These are phyloP conservation scores for Arthrobotrys pseudoclavata DNA, from an alignment of 2,329 filamentous ascomycete species.

Conservation along the genomic window DNA sequence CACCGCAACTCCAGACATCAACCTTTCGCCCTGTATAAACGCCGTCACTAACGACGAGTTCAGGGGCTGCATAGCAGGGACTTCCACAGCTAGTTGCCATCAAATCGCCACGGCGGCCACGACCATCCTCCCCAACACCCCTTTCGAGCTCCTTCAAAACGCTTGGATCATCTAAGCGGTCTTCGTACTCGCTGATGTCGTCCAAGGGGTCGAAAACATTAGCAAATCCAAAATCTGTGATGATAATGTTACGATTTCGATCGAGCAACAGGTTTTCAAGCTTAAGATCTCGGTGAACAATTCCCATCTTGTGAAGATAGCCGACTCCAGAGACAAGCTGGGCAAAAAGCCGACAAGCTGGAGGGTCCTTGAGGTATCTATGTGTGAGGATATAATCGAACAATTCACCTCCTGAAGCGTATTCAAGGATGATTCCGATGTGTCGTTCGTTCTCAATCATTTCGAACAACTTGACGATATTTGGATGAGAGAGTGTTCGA, in stretches of 20 bases:
- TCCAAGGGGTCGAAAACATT: constrained; percentile 95
- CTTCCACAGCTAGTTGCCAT: constrained; percentile 99
- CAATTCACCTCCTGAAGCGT: constrained; percentile 95
- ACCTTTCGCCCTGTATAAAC: constrained; percentile 97
- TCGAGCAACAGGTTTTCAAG: constrained; percentile 95
- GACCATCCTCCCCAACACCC: constrained; percentile 72
- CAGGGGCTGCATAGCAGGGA: constrained; percentile 96
- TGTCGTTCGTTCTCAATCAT: constrained; percentile 98
- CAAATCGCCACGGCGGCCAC: constrained; percentile 83
- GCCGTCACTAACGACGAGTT: constrained; percentile 96
- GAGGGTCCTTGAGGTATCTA: constrained; percentile 92
- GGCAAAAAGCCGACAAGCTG: constrained; percentile 90
- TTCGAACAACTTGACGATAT: constrained; percentile 96
- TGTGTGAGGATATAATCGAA: constrained; percentile 99
- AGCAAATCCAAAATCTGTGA: constrained; percentile 98
- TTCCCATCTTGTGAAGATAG: constrained; percentile 98
- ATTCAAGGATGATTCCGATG: constrained; percentile 98
- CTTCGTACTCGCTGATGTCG: constrained; percentile 89
- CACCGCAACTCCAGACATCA: constrained; percentile 98
- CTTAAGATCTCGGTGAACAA: constrained; percentile 96
- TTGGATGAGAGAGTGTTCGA: constrained; percentile 87
- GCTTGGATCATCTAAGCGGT: constrained; percentile 86
- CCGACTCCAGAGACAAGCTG: constrained; percentile 96
- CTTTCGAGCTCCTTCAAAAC: constrained; percentile 92
- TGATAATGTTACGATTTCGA: constrained; percentile 98